Evolutionary conservation across 352 stramenopile genomes (phyloP).

Genomic region (Pilasporangium apinafurcum): DNA sequence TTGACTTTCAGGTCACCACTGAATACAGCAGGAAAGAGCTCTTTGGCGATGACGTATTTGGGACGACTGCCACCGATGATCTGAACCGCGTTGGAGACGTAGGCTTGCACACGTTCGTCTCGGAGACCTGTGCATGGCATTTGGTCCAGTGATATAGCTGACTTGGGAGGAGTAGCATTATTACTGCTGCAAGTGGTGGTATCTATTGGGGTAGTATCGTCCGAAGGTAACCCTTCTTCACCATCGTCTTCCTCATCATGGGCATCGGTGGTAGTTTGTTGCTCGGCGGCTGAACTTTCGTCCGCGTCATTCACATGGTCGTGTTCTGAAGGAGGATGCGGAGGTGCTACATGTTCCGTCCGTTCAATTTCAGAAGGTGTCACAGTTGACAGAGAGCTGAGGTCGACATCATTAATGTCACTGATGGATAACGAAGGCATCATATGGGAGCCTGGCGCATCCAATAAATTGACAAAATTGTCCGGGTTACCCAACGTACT

Average conservation of each 20-base stretch:
- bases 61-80: slow-evolving; percentile 69
- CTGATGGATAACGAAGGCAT: slow-evolving; percentile 48
- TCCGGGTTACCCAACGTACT: slow-evolving; percentile 6
- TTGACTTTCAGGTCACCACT: slow-evolving; percentile 46
- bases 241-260: slow-evolving; percentile 5
- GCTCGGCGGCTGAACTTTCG: slow-evolving; percentile 2
- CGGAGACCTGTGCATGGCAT: slow-evolving; percentile 58
- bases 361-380: slow-evolving; percentile 1
- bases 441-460: slow-evolving; percentile 23
- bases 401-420: slow-evolving; percentile 56
- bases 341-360: neutral
- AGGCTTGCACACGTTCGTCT: slow-evolving; percentile 53
- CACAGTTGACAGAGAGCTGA: slow-evolving; percentile 24
- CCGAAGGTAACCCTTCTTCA: slow-evolving; percentile 18
- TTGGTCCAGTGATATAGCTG: slow-evolving; percentile 18
- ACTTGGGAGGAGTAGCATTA: neutral
- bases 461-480: slow-evolving; percentile 9
- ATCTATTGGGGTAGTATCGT: no score
- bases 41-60: slow-evolving; percentile 75
- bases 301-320: neutral
- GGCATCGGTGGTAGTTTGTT: slow-evolving; percentile 4
- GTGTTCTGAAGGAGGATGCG: no score
- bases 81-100: slow-evolving; percentile 58
- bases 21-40: slow-evolving; percentile 65
- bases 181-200: neutral